A percentile compares a stretch with the other conserved stretches of the same genome.
Conservation (phyloP, 441 rosid species). For the Croton laevigatus region DNA sequence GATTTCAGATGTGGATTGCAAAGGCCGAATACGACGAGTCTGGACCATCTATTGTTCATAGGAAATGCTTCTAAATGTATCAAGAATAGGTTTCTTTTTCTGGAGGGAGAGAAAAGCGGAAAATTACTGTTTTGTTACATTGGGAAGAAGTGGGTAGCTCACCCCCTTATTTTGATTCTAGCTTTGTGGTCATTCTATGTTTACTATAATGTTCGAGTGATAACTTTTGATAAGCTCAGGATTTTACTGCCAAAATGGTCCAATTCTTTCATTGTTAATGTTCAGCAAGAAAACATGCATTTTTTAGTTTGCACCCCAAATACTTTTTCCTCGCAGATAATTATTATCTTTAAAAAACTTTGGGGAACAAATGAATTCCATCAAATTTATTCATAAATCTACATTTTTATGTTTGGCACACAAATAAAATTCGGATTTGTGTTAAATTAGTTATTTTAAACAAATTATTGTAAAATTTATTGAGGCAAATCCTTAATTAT, state of each 20-base stretch:
- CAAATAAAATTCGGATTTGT: too few relatives aligned
- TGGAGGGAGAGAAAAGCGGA: slow-evolving; percentile 7
- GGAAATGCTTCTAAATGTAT: slow-evolving; percentile 76
- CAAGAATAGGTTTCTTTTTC: slow-evolving; percentile 20
- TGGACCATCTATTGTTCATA: slow-evolving; percentile 88
- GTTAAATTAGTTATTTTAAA: too few relatives aligned
- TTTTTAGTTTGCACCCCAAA: not conserved
- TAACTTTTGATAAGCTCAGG: slow-evolving; percentile 33
- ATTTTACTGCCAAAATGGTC: slow-evolving; percentile 31
- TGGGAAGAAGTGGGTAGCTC: slow-evolving; percentile 26
- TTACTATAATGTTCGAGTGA: slow-evolving; percentile 39
- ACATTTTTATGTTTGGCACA: too few relatives aligned
- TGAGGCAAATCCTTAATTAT: too few relatives aligned
- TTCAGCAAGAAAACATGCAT: slow-evolving; percentile 6
- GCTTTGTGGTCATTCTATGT: slow-evolving; percentile 30
- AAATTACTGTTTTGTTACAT: slow-evolving; percentile 15
- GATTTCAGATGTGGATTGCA: slow-evolving; percentile 90
- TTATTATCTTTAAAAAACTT: too few relatives aligned
- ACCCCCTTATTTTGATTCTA: slow-evolving; percentile 29
- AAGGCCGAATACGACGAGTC: slow-evolving; percentile 96
- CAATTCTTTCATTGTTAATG: slow-evolving; percentile 34
- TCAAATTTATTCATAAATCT: too few relatives aligned
- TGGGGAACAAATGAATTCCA: too few relatives aligned
- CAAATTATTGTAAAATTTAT: too few relatives aligned
- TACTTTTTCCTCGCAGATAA: too few relatives aligned